Evolutionary conservation across 345 rosid species (phyloP).

Genomic region (Corchorus capsularis): DNA sequence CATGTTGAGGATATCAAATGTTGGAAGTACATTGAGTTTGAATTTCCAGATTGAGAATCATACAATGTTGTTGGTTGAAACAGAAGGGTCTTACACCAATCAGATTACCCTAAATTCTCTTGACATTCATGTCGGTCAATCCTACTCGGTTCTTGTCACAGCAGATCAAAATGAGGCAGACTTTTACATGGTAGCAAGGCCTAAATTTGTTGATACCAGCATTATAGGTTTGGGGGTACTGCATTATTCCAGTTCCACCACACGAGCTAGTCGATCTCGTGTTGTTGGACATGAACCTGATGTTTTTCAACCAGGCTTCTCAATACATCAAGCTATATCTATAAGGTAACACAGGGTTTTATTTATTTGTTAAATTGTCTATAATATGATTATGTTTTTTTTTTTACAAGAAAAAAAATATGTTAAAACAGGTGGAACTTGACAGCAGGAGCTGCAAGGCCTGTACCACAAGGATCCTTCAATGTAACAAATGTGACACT

Average conservation of each 20-base stretch:
- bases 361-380: neutral
- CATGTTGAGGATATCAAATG: constrained; percentile 51
- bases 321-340: constrained; percentile 44
- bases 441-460: constrained; percentile 69
- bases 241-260: constrained; percentile 34
- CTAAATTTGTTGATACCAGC: constrained; percentile 27
- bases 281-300: constrained; percentile 41
- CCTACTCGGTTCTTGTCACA: constrained; percentile 49
- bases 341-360: constrained; percentile 28
- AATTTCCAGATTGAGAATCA: constrained; percentile 52
- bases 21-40: constrained; percentile 34
- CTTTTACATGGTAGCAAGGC: constrained; percentile 45
- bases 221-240: constrained; percentile 41
- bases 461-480: constrained; percentile 65
- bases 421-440: constrained; percentile 49
- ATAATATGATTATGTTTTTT: too few species aligned
- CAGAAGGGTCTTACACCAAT: constrained; percentile 52
- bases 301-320: constrained; percentile 39
- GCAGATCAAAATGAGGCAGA: constrained; percentile 41
- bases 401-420: too few species aligned
- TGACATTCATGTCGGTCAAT: constrained; percentile 50
- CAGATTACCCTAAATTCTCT: constrained; percentile 39
- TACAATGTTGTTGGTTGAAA: constrained; percentile 46
- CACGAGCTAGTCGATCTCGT: constrained; percentile 26
- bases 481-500: constrained; percentile 50